Evolutionary conservation across 2,329 filamentous ascomycete genomes (phyloP).

Genomic region (Penicillium olsonii): DNA sequence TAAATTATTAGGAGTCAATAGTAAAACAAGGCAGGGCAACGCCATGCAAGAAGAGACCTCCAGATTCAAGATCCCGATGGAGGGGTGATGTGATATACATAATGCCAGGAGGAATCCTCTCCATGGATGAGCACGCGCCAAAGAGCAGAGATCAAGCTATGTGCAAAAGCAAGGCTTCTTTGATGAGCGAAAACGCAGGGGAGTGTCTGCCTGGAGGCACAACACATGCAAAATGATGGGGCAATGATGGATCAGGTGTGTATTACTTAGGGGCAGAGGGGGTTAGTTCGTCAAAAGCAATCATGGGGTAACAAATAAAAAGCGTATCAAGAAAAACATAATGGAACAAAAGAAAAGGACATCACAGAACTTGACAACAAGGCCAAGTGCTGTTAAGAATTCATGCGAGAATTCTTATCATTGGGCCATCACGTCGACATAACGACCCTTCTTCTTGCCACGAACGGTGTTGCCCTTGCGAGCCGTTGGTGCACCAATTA

Average conservation of each 20-base stretch:
- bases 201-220: constrained; percentile 9
- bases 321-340: constrained; percentile 19
- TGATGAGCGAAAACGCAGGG: constrained; percentile 21
- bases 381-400: not conserved
- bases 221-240: constrained; percentile 26
- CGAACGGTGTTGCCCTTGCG: constrained; percentile 65
- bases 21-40: constrained; percentile 20
- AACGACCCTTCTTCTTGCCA: constrained; percentile 80
- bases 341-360: constrained; percentile 26
- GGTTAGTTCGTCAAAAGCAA: constrained; percentile 7
- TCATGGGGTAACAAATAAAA: constrained; percentile 10
- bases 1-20: constrained; percentile 21
- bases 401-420: constrained; percentile 23
- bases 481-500: constrained; percentile 73
- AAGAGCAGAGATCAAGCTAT: constrained; percentile 25
- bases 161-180: constrained; percentile 21
- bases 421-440: constrained; percentile 95
- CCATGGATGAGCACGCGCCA: constrained; percentile 20
- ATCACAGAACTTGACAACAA: constrained; percentile 16
- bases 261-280: constrained; percentile 8
- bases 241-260: constrained; percentile 13
- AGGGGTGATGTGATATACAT: constrained; percentile 22
- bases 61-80: constrained; percentile 2
- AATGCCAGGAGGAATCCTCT: constrained; percentile 21
- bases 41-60: constrained; percentile 13